Percentiles rank a stretch among this genome's conserved stretches.
Evolutionary conservation across 257 asterid species (phyloP).

Genomic region (Primulina eburnea): DNA sequence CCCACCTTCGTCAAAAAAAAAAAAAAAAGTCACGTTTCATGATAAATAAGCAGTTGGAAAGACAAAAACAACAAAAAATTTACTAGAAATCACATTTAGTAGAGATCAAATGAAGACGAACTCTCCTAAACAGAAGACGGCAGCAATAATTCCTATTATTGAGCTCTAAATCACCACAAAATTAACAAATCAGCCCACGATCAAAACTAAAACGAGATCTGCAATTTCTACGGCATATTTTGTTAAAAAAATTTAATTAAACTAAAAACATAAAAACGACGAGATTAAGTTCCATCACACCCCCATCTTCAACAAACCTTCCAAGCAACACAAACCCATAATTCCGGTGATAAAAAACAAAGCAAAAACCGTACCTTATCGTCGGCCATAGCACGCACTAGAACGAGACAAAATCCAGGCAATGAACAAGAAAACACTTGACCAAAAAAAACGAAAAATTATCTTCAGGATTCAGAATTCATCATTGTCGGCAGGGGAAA

Average conservation of each 20-base stretch:
- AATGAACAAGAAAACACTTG: conserved; percentile 12
- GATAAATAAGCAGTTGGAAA: not conserved
- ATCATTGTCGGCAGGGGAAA: conserved; percentile 65
- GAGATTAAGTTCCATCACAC: too few species aligned
- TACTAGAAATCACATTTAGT: too few species aligned
- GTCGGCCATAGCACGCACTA: conserved; percentile 38
- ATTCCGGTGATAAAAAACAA: too few species aligned
- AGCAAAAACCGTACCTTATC: conserved; percentile 39
- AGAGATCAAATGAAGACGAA: not conserved
- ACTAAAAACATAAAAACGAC: not conserved
- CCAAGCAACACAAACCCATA: not conserved
- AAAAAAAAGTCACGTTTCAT: not conserved
- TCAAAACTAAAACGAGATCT: conserved; percentile 24
- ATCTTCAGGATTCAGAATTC: conserved; percentile 40
- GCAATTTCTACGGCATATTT: conserved; percentile 6
- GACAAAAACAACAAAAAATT: not conserved
- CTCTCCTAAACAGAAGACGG: not conserved
- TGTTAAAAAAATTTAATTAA: not conserved
- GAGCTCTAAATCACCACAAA: not conserved
- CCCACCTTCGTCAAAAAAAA: not conserved
- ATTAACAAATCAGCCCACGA: not conserved
- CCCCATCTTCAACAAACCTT: conserved; percentile 3
- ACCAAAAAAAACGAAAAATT: conserved; percentile 22
- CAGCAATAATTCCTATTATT: not conserved
- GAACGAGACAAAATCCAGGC: conserved; percentile 19